Base-by-base conservation (phyloP, 345 rosid species). In the Eucalyptus curtisii region DNA sequence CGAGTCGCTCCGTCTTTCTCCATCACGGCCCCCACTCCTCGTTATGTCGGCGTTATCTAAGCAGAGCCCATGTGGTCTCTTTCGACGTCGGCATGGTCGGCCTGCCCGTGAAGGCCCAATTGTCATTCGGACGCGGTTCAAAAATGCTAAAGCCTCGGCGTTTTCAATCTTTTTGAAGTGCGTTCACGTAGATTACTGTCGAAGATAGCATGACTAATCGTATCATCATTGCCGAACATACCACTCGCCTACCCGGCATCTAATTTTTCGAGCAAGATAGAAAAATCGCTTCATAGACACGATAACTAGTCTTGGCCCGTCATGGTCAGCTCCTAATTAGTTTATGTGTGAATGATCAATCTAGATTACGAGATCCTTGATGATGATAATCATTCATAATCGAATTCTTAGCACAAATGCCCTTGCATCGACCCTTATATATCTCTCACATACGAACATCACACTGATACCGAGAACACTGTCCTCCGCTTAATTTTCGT, bases 391-490 rank as follows among this genome's bases (percentile, higher is more conserved):
- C 2, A 66, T 31, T 31, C 3, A 1, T 66, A n/a, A 66, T 31
- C 6, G 5, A 31, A 64, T 64, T 30, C 33, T 64, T 13, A 61
- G 71, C 71, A 61, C 17, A 30, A 30, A 66, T n/a, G 17, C 19
- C 19, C 40, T 66, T 14, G 19, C 9, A 15, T 66, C 20, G 3
- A 7, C 40, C 76, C 40, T 15, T 4, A 66, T n/a, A n/a, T 31
- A 66, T 66, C 11, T n/a, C 76, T 66, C 10, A n/a, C 20, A 4
- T 66, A 30, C 22, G 15, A 52, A 52, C 19, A 31, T 33, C 80
- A 68, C 24, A 16, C 0, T 5, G 4, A 33, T 68, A 10, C 6
- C 0, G 3, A 68, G 24, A 55, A 52, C 2, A 52, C 0, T 19
- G 0, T 7, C 25, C 57, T 52, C 4, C 1, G 1, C 57, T 52